Evolutionary conservation across 805 yeast species (phyloP).

Genomic region (Starmerella powellii): DNA sequence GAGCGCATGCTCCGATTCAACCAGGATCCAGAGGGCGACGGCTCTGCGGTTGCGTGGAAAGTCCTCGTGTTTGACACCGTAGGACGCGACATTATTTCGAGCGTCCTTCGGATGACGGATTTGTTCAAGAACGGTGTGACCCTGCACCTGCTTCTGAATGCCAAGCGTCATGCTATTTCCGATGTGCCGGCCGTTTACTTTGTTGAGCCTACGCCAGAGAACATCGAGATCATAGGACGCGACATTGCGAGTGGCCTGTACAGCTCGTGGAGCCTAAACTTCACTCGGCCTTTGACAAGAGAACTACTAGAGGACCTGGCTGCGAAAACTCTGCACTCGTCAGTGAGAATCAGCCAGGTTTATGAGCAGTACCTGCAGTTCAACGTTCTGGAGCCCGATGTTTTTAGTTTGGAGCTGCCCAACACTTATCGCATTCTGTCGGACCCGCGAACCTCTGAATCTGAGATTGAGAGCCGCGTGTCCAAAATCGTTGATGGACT

Average conservation of each 20-base stretch:
- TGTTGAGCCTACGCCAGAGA: constrained; percentile 73
- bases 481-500: constrained; percentile 67
- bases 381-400: constrained; percentile 81
- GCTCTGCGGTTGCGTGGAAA: constrained; percentile 49
- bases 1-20: constrained; percentile 82
- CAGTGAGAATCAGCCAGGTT: constrained; percentile 68
- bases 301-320: constrained; percentile 81
- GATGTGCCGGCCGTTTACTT: constrained; percentile 94
- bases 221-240: constrained; percentile 52
- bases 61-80: constrained; percentile 70
- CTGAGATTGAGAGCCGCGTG: constrained; percentile 54
- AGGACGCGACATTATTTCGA: constrained; percentile 76
- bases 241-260: constrained; percentile 69
- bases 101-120: constrained; percentile 87
- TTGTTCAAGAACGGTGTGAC: constrained; percentile 83
- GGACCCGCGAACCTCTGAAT: constrained; percentile 61
- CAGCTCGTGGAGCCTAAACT: constrained; percentile 70
- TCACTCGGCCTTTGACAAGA: constrained; percentile 68
- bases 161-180: constrained; percentile 69
- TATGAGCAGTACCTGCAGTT: constrained; percentile 90
- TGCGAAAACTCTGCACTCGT: constrained; percentile 55
- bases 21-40: constrained; percentile 35
- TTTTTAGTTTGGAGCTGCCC: constrained; percentile 65
- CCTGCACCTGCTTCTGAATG: constrained; percentile 61
- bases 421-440: constrained; percentile 58